Base-by-base conservation (phyloP, 192 early-diverging fungal species). In the Spizellomyces punctatus region DNA sequence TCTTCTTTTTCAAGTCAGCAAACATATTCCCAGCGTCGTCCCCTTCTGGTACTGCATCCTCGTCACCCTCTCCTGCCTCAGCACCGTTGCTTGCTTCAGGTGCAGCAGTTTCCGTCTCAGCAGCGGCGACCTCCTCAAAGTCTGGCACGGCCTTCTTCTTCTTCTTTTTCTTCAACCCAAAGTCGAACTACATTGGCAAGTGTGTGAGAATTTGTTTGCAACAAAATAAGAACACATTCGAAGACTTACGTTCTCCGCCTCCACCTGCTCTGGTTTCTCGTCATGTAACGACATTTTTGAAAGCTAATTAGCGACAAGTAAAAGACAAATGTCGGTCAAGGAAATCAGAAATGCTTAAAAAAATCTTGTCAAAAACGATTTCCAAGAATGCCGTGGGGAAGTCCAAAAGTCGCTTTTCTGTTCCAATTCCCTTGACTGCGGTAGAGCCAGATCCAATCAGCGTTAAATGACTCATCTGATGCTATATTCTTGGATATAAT, bases 1-100 rank as follows among this genome's bases (percentile, higher is more conserved):
- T 93, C 76, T 94, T 93, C 87, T 94, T 94, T 75, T 95, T 95
- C 82, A 91, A 84, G 69, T 91, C 90, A 58, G 82, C 91, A 80
- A 93, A 92, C 81, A 90, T 69, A 69, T 45, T 61, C 16, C 16
- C 73, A 50, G 66, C 68, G 27, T 36, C 27, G 36, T 83, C 78
- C 46, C 71, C 77, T 50, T 58, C 71, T 6, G 42, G 64, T 16
- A n/a, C 46, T 16, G 63, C 17, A n/a, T 57, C 75, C 10, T 6
- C 44, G 47, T 57, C 19, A 12, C 10, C 57, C 7, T 16, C 64
- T 17, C 55, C 42, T 10, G 70, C 46, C 0, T 48, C 60, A 50
- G 21, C 50, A 10, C 10, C 21, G 4, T n/a, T 43, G 19, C 17
- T 10, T 10, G 8, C 75, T 67, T 72, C 69, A 19, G 36, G 8